These are phyloP conservation scores for Amniculicola lignicola DNA, from an alignment of 495 filamentous ascomycete species.

Conservation along the genomic window DNA sequence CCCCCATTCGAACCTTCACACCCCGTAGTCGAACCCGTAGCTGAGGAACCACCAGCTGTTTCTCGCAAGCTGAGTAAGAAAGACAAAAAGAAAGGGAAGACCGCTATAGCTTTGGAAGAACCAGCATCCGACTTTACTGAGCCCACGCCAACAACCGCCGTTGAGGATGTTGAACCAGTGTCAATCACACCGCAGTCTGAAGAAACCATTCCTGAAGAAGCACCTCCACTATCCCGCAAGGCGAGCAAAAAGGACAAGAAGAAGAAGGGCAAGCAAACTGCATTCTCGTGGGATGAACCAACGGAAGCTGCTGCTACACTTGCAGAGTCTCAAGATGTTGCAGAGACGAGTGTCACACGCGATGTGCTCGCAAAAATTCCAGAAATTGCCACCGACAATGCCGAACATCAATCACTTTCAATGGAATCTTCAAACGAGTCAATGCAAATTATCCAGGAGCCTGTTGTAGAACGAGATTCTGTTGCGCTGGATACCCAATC, in stretches of 20 bases:
- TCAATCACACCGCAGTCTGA: neutral
- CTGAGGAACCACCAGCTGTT: neutral
- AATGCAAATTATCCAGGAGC: no score
- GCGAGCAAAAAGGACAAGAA: conserved; percentile 25
- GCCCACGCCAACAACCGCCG: neutral
- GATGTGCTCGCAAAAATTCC: no score
- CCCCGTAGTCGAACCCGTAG: neutral
- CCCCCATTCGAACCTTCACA: neutral
- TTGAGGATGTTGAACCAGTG: neutral
- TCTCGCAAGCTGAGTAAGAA: conserved; percentile 16
- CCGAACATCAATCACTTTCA: no score
- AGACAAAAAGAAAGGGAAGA: conserved; percentile 15
- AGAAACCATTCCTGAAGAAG: neutral
- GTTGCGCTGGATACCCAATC: no score
- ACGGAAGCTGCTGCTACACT: neutral
- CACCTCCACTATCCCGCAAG: conserved; percentile 9
- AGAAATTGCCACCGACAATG: no score
- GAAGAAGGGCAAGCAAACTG: conserved; percentile 10
- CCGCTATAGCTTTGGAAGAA: neutral
- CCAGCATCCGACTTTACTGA: neutral
- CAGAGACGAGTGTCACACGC: no score
- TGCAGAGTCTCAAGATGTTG: no score
- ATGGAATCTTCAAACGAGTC: no score
- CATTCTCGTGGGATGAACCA: neutral
- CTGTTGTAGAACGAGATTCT: no score